Base-by-base conservation (phyloP, 495 filamentous ascomycete genomes). In the Tuber brumale region DNA sequence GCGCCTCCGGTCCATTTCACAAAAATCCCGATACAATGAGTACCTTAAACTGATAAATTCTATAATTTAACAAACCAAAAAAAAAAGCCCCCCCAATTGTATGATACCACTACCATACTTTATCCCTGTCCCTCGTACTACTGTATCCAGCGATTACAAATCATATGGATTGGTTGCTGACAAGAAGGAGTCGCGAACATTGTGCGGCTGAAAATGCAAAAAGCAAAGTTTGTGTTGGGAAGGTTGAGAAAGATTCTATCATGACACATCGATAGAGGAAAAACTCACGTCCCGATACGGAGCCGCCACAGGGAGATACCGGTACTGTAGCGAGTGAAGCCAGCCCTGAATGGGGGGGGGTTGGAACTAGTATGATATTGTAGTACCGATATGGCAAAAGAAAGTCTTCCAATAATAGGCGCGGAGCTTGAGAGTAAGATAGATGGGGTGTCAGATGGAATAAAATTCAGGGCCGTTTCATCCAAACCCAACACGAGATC, bases 251-350 rank as follows among this genome's bases (percentile, higher is more conserved):
- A 16, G 12, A 61, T 31, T 66, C 27, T 16, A 31, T 16, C 18
- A 10, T 71, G 43, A 71, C 70, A n/a, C 70, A 42, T 45, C 70
- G 43, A 10, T 35, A 35, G 23, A 35, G 18, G 39, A 21, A 21
- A 41, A 44, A 44, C 70, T 6, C 10, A 23, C 44, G 70, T 80
- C 79, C 73, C 69, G 76, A 80, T 79, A 80, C 42, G 46, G 78
- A 70, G 76, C 57, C 79, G 78, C 79, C 78, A 79, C 76, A 73
- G 78, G 76, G 78, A 80, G 78, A 80, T 80, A 79, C 27, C 70
- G 72, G 57, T n/a, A 70, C 48, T 12, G 57, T 3, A 39, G 37
- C 0, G 27, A 61, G 19, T n/a, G n/a, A n/a, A 57, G 43, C 41
- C 43, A 45, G 37, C 3, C 37, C 37, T 4, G 42, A 70, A 66